These are phyloP conservation scores for Lactarius hengduanensis DNA, from an alignment of 768 basidiomycete genomes.

Conservation along the genomic window DNA sequence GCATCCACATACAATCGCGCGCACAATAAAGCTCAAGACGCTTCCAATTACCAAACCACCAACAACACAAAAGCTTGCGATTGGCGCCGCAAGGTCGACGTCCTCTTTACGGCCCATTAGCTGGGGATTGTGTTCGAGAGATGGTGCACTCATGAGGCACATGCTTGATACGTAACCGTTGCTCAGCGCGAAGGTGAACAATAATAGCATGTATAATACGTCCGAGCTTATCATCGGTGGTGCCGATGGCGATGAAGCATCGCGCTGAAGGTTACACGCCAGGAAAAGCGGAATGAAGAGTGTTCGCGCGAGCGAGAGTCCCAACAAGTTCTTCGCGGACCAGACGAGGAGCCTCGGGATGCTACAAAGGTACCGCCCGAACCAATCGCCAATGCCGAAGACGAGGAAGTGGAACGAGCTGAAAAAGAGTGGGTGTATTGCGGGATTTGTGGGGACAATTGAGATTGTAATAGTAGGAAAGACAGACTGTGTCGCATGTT, in stretches of 20 bases:
- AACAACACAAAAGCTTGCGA: conserved; percentile 75
- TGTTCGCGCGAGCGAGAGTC: conserved; percentile 65
- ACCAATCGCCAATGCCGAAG: conserved; percentile 71
- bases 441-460: conserved; percentile 61
- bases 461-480: conserved; percentile 85
- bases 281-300: conserved; percentile 85
- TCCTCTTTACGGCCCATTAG: conserved; percentile 69
- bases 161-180: conserved; percentile 80
- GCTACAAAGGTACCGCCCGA: conserved; percentile 67
- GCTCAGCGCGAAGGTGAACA: conserved; percentile 70
- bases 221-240: conserved; percentile 68
- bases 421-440: conserved; percentile 80
- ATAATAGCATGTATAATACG: conserved; percentile 65
- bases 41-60: conserved; percentile 77
- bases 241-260: conserved; percentile 32
- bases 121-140: conserved; percentile 73
- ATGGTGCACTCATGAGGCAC: conserved; percentile 82
- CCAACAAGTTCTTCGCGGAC: conserved; percentile 60
- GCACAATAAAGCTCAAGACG: conserved; percentile 76
- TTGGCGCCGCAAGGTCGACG: conserved; percentile 81
- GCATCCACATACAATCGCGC: conserved; percentile 63
- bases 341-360: conserved; percentile 65
- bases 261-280: conserved; percentile 78
- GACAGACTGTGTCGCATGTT: conserved; percentile 56
- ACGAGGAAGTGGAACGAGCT: conserved; percentile 72